Evolutionary conservation across 2,329 filamentous ascomycete species (phyloP).

Genomic region (Hymenoscyphus linearis): DNA sequence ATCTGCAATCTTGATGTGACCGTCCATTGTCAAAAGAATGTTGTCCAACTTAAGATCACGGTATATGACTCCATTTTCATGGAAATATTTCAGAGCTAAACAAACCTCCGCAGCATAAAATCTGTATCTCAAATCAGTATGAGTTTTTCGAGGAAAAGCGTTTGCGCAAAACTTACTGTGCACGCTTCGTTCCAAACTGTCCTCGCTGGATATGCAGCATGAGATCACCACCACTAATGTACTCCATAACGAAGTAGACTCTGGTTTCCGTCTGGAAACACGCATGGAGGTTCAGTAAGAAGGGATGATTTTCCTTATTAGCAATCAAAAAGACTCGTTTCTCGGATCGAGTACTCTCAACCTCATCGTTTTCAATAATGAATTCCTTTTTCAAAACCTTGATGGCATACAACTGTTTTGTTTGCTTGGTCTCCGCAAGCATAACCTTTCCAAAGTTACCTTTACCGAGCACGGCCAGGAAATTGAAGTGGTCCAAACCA

Average conservation of each 20-base stretch:
- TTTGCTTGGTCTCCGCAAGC: conserved; percentile 93
- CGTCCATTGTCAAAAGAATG: conserved; percentile 89
- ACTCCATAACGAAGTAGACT: conserved; percentile 99
- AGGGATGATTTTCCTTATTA: conserved; percentile 94
- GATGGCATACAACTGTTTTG: conserved; percentile 91
- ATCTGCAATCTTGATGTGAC: conserved; percentile 97
- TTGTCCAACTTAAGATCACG: conserved; percentile 77
- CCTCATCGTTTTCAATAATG: conserved; percentile 98
- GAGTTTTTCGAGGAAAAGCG: not conserved
- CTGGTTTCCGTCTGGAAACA: conserved; percentile 99
- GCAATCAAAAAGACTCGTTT: conserved; percentile 96
- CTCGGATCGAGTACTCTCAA: conserved; percentile 94
- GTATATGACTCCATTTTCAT: conserved; percentile 98
- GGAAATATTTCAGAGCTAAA: conserved; percentile 96
- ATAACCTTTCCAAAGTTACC: conserved; percentile 99
- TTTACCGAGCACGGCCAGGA: conserved; percentile 94
- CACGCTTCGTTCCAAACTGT: conserved; percentile 90
- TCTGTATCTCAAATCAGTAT: conserved; percentile 39
- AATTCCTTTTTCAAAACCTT: conserved; percentile 99
- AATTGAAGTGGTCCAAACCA: conserved; percentile 97
- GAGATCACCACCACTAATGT: conserved; percentile 94
- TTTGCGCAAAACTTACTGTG: conserved; percentile 62
- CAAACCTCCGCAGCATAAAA: conserved; percentile 98
- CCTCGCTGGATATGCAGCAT: conserved; percentile 99
- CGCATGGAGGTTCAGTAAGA: conserved; percentile 89